phyloP scores from a whole-genome alignment of 2,329 filamentous ascomycete species.

The Zarea fungicola region DNA sequence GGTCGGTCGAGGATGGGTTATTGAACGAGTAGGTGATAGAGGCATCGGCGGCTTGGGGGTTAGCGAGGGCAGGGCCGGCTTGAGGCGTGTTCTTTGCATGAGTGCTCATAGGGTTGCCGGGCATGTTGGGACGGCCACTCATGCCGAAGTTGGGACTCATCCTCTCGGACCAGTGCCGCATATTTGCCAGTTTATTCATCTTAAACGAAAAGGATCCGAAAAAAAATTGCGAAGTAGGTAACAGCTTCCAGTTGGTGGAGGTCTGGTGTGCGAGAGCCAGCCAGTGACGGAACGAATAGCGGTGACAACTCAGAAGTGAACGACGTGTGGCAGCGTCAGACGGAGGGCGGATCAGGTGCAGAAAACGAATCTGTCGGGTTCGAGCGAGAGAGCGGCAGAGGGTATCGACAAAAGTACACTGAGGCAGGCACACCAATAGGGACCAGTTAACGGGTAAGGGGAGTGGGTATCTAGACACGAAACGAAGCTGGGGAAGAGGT shows the following conservation, averaged over 20 bases:
- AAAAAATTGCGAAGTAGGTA: too few species aligned
- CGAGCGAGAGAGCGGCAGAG: too few species aligned
- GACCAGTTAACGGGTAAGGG: neutral
- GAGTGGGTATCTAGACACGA: conserved; percentile 9
- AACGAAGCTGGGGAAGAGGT: conserved; percentile 12
- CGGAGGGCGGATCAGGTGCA: too few species aligned
- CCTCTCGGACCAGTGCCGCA: conserved; percentile 67
- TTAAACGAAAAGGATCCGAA: conserved; percentile 27
- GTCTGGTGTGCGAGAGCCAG: too few species aligned
- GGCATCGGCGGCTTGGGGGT: conserved; percentile 66
- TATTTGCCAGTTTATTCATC: conserved; percentile 68
- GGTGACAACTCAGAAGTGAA: too few species aligned
- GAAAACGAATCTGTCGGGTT: too few species aligned
- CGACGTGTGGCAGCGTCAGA: too few species aligned
- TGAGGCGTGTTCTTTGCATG: conserved; percentile 52
- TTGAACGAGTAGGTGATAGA: conserved; percentile 95
- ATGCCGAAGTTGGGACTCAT: conserved; percentile 65
- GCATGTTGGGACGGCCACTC: conserved; percentile 50
- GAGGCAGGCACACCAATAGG: neutral
- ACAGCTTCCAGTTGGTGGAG: neutral
- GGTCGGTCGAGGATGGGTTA: conserved; percentile 88
- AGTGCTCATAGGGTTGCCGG: conserved; percentile 49
- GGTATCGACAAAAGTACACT: too few species aligned
- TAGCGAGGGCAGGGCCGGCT: conserved; percentile 53
- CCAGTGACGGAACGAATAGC: too few species aligned